Conservation (phyloP, 768 basidiomycete species). For the Clitopilus hobsonii region DNA sequence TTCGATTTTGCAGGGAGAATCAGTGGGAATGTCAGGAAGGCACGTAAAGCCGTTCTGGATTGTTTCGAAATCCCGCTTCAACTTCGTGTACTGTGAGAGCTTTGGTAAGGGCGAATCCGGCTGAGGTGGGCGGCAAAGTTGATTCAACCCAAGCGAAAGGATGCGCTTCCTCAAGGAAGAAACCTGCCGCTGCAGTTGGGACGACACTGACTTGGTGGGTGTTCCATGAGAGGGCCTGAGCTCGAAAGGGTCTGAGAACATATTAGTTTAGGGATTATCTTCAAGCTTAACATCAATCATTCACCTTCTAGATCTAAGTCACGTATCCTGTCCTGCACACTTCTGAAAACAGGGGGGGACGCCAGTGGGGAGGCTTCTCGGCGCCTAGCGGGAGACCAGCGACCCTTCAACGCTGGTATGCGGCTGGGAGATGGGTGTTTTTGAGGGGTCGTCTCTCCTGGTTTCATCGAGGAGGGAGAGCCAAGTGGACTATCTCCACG, state of each 20-base stretch:
- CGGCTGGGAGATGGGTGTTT: neutral
- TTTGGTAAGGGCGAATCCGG: conserved; percentile 47
- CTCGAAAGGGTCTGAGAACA: conserved; percentile 7
- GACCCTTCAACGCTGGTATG: neutral
- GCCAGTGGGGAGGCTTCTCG: neutral
- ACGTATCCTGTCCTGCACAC: neutral
- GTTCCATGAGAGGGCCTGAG: neutral
- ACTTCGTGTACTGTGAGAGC: conserved; percentile 37
- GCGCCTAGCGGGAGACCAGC: neutral
- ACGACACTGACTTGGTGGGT: neutral
- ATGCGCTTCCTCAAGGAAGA: conserved; percentile 54
- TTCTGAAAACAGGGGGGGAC: neutral
- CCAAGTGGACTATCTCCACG: neutral
- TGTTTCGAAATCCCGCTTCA: conserved; percentile 40
- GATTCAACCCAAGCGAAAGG: conserved; percentile 56
- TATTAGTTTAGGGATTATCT: too few relatives aligned
- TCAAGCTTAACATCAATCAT: too few relatives aligned
- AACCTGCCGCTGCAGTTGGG: conserved; percentile 43
- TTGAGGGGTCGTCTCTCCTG: neutral
- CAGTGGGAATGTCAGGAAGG: conserved; percentile 44
- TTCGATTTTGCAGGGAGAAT: conserved; percentile 46
- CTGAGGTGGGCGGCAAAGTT: conserved; percentile 40
- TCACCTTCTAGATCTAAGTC: neutral
- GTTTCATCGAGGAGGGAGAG: neutral
- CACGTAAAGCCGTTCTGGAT: conserved; percentile 40